Conservation (phyloP, 2,329 filamentous ascomycete species). For the Paracoccidioides brasiliensis region DNA sequence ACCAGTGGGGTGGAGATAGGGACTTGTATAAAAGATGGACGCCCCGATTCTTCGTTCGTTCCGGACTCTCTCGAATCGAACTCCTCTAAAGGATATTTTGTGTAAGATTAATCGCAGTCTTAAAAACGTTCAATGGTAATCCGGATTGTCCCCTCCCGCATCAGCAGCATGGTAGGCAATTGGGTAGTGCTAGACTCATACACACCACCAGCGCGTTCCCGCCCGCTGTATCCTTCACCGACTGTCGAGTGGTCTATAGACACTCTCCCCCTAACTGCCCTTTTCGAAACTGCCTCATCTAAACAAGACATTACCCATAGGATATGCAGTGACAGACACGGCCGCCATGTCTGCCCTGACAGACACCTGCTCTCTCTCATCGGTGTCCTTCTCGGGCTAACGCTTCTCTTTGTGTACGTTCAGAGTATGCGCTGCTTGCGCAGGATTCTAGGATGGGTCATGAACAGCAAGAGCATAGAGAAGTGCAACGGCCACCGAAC, state of each 20-base stretch:
- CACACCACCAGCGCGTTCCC: too few species aligned
- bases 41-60: too few species aligned
- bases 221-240: neutral
- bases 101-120: too few species aligned
- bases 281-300: neutral
- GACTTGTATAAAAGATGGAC: too few species aligned
- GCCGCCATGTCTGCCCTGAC: neutral
- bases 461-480: neutral
- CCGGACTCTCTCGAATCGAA: too few species aligned
- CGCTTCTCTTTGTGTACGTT: neutral
- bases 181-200: too few species aligned
- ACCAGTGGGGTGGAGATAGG: too few species aligned
- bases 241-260: neutral
- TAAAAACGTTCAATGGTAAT: too few species aligned
- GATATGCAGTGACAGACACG: neutral
- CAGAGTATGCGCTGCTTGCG: neutral
- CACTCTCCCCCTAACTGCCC: neutral
- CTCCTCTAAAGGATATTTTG: too few species aligned
- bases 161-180: too few species aligned
- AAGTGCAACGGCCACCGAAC: neutral
- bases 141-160: too few species aligned
- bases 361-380: neutral
- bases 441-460: neutral
- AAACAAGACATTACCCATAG: neutral
- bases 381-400: neutral